Percentiles rank a stretch among this genome's conserved stretches.
These are phyloP conservation scores for Macrophomina pseudophaseolina DNA, from an alignment of 2,329 filamentous ascomycete genomes.

Conservation along the genomic window DNA sequence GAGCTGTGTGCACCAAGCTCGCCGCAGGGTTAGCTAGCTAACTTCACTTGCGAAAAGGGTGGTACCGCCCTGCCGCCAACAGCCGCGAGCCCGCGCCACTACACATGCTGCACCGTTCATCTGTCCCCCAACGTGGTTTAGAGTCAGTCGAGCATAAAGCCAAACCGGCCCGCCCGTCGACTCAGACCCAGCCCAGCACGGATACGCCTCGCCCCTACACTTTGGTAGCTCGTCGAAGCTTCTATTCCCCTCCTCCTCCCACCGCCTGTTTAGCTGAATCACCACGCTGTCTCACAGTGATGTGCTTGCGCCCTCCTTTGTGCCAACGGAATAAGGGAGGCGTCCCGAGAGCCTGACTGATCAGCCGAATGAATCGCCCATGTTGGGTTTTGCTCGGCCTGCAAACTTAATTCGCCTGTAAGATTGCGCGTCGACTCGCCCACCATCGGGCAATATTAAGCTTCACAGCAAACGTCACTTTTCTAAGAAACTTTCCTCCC, in stretches of 20 bases:
- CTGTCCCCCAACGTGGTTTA: not conserved
- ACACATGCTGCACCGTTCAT: not conserved
- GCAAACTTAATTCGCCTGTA: not conserved
- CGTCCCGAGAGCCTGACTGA: not conserved
- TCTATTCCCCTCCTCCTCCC: not conserved
- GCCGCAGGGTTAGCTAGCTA: not conserved
- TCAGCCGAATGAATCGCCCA: no score
- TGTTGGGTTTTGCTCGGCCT: not conserved
- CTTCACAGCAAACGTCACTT: not conserved
- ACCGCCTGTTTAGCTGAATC: not conserved
- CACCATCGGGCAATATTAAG: not conserved
- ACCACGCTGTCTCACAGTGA: not conserved
- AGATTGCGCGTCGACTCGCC: conserved; percentile 2
- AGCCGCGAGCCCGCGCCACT: not conserved
- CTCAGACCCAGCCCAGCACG: not conserved
- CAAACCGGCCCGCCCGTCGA: conserved; percentile 1
- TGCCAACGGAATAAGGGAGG: not conserved
- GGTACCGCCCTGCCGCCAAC: not conserved
- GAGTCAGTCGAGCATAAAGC: not conserved
- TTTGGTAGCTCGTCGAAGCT: conserved; percentile 3
- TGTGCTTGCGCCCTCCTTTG: not conserved
- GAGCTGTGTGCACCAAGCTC: not conserved
- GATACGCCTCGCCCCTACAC: not conserved
- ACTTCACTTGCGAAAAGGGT: not conserved
- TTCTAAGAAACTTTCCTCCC: not conserved